Percentiles rank a stretch among this genome's conserved stretches.
Evolutionary conservation across 2,329 filamentous ascomycete species (phyloP).

Genomic region (Cordyceps farinosa): DNA sequence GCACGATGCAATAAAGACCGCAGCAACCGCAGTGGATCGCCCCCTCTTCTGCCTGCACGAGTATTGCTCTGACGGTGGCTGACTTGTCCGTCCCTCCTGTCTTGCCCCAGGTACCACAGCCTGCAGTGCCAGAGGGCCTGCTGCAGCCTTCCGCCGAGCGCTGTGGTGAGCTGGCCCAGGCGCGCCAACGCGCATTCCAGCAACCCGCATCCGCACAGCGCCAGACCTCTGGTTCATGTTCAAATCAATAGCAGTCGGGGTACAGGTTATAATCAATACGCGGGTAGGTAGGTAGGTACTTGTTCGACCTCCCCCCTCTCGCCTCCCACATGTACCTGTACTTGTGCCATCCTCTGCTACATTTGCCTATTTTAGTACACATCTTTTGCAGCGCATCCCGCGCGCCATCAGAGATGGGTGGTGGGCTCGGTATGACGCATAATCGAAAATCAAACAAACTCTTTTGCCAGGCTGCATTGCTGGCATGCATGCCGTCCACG

Average conservation of each 20-base stretch:
- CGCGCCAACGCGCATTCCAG: neutral
- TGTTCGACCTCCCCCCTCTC: neutral
- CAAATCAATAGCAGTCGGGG: neutral
- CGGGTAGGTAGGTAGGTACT: neutral
- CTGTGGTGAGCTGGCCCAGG: neutral
- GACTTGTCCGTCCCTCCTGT: neutral
- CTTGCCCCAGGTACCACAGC: slow-evolving; percentile 3
- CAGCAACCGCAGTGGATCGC: neutral
- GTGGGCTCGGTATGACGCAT: slow-evolving; percentile 15
- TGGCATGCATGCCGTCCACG: neutral
- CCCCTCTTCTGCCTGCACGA: neutral
- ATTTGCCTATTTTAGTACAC: neutral
- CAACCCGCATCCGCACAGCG: neutral
- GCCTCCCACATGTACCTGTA: neutral
- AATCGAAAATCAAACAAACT: neutral
- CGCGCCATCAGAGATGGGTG: neutral
- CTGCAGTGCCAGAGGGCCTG: neutral
- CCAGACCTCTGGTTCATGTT: neutral
- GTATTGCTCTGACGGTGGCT: neutral
- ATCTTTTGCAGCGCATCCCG: neutral
- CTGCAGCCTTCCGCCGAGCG: neutral
- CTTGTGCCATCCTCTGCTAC: neutral
- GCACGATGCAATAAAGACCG: neutral
- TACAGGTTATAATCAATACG: neutral
- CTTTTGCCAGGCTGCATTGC: neutral